Evolutionary conservation across 495 filamentous ascomycete species (phyloP).

Genomic region (Endocarpon pusillum): DNA sequence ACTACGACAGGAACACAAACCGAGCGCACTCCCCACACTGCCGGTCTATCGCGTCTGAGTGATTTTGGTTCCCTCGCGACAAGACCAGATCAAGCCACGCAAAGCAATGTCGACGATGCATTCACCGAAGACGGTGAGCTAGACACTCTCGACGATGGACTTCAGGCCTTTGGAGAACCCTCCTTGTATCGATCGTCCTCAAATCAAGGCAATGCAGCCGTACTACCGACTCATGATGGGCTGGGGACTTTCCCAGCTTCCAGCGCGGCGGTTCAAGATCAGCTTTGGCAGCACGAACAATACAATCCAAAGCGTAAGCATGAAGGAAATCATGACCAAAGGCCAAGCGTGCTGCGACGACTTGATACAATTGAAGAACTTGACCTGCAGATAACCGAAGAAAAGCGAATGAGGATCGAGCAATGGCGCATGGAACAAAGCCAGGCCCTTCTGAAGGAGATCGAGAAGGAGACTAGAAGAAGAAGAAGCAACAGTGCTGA

Average conservation of each 20-base stretch:
- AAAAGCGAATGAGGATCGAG: constrained; percentile 70
- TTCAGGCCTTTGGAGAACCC: constrained; percentile 64
- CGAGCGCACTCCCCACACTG: constrained; percentile 51
- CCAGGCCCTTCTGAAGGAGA: constrained; percentile 64
- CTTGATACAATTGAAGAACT: constrained; percentile 48
- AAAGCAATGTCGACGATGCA: constrained; percentile 28
- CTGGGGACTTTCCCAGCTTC: constrained; percentile 61
- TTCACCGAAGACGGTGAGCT: constrained; percentile 43
- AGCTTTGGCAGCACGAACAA: constrained; percentile 70
- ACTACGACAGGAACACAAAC: constrained; percentile 47
- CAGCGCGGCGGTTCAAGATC: constrained; percentile 45
- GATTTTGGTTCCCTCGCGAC: constrained; percentile 75
- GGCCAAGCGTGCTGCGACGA: constrained; percentile 44
- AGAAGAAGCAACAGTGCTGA: constrained; percentile 24
- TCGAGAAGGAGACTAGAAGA: constrained; percentile 66
- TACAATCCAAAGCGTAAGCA: constrained; percentile 49
- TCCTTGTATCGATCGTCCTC: constrained; percentile 35
- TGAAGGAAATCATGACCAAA: constrained; percentile 22
- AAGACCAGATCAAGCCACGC: constrained; percentile 31
- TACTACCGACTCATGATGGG: constrained; percentile 83
- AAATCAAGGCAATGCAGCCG: constrained; percentile 33
- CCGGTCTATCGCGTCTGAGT: constrained; percentile 57
- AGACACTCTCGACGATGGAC: constrained; percentile 79
- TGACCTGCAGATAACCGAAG: constrained; percentile 38
- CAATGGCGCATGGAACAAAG: constrained; percentile 88